Evolutionary conservation across 108 stramenopile genomes (phyloP).

Genomic region (Discostella pseudostelligera): DNA sequence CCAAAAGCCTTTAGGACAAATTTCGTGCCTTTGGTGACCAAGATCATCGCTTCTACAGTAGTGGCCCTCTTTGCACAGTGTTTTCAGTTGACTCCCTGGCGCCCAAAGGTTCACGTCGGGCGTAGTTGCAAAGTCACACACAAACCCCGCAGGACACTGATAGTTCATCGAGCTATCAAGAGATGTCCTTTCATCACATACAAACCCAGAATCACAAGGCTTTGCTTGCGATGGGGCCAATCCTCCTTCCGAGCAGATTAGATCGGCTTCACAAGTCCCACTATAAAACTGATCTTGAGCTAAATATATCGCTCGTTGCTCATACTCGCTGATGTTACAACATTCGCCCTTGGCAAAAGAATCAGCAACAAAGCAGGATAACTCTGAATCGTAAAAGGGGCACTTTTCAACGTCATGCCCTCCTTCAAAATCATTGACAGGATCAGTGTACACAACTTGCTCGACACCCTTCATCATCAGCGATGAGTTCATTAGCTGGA

Average conservation of each 20-base stretch:
- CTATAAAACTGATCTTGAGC: slow-evolving; percentile 73
- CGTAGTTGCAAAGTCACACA: slow-evolving; percentile 83
- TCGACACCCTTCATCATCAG: slow-evolving; percentile 31
- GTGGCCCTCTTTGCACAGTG: slow-evolving; percentile 68
- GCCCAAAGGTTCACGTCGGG: slow-evolving; percentile 68
- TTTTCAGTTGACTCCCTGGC: slow-evolving; percentile 58
- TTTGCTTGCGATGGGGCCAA: slow-evolving; percentile 50
- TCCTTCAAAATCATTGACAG: slow-evolving; percentile 47
- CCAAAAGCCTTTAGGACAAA: slow-evolving; percentile 67
- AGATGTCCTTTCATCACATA: slow-evolving; percentile 76
- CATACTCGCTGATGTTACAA: slow-evolving; percentile 27
- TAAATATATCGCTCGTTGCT: slow-evolving; percentile 41
- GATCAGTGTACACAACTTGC: slow-evolving; percentile 53
- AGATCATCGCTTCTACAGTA: slow-evolving; percentile 53
- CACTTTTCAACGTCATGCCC: slow-evolving; percentile 50
- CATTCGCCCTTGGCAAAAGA: slow-evolving; percentile 46
- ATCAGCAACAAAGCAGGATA: slow-evolving; percentile 47
- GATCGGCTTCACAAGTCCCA: slow-evolving; percentile 90
- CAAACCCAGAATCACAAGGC: slow-evolving; percentile 75
- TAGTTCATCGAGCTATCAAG: slow-evolving; percentile 40
- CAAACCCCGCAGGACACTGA: slow-evolving; percentile 73
- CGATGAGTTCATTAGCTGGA: slow-evolving; percentile 67
- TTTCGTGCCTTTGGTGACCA: slow-evolving; percentile 42
- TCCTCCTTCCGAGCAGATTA: slow-evolving; percentile 58
- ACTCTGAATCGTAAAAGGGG: slow-evolving; percentile 32